phyloP scores from a whole-genome alignment of 257 asterid genomes.

The Parsonsia alboflavescens region DNA sequence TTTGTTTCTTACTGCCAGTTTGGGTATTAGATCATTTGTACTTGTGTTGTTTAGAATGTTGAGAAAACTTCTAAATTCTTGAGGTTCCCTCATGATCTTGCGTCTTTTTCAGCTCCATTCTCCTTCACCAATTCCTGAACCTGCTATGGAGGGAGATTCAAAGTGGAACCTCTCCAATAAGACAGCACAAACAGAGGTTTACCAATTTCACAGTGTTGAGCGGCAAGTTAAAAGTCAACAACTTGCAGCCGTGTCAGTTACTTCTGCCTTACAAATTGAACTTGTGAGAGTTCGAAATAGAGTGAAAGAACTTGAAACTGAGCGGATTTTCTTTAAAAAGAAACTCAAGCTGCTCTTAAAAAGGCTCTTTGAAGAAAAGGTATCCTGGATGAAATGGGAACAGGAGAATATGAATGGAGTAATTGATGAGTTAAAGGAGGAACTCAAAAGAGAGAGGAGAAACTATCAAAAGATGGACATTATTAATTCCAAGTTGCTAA shows the following conservation, averaged over 20 bases:
- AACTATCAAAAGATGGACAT: constrained; percentile 21
- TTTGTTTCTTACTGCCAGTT: not conserved
- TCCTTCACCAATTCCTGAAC: constrained; percentile 20
- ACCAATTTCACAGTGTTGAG: constrained; percentile 12
- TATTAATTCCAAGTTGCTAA: constrained; percentile 30
- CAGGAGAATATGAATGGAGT: constrained; percentile 13
- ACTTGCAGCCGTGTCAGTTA: constrained; percentile 19
- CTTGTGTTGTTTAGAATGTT: not conserved
- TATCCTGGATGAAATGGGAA: constrained; percentile 23
- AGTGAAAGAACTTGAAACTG: constrained; percentile 24
- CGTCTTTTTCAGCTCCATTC: constrained; percentile 21
- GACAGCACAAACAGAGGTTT: constrained; percentile 11
- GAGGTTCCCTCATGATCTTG: not conserved
- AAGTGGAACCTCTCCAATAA: constrained; percentile 35
- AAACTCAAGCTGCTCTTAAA: constrained; percentile 23
- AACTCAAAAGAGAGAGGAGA: constrained; percentile 30
- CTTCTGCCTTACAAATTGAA: constrained; percentile 26
- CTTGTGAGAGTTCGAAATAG: constrained; percentile 19
- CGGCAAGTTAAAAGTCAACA: constrained; percentile 7
- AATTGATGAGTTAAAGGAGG: constrained; percentile 25
- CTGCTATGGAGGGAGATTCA: constrained; percentile 34
- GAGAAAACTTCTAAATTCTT: not conserved
- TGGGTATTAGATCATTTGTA: not conserved
- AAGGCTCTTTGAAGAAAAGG: constrained; percentile 31
- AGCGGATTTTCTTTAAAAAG: constrained; percentile 16